Base-by-base conservation (phyloP, 1,284 basidiomycete species). In the Trametes hirsuta region DNA sequence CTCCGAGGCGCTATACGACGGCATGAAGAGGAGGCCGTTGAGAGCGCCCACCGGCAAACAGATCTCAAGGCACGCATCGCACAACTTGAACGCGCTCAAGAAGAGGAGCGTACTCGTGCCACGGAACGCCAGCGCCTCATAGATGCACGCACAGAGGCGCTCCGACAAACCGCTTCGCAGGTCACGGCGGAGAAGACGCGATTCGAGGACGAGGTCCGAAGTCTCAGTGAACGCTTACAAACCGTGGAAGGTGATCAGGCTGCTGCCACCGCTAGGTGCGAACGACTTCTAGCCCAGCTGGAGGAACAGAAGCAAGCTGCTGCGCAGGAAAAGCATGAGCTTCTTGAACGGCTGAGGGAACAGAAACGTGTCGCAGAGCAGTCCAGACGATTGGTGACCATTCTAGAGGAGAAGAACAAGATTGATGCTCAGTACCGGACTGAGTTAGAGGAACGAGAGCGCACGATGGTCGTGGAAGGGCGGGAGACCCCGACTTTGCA, bases 321-420 rank as follows among this genome's bases (percentile, higher is more conserved):
- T 36, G 44, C 51, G 10, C 46, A 49, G 21, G 52, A 59, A 37
- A 58, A 53, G 12, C 15, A 49, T 11, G 36, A 47, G 12, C 48
- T 59, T 6, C 41, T 58, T 25, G 37, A 47, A 12, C 55, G 56
- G 8, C 22, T 54, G 22, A n/a, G 56, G 34, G 53, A 56, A 35
- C 49, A 55, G 50, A 53, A 49, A 30, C 57, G 52, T 30, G 15
- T n/a, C 2, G 37, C 21, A 10, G 59, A 57, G 47, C 24, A 52
- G 34, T 24, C 54, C 47, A 41, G 24, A 35, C 55, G 53, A 14
- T 41, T 48, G 18, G 36, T 35, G 0, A 51, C 53, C n/a, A 24
- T 64, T n/a, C 45, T 40, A 24, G 61, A 55, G 22, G 57, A 63
- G 14, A 53, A 46, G 47, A 44, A 10, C 14, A 58, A 34, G 40